Evolutionary conservation across 306 rosid species (phyloP).

Genomic region (Alnus rubra): DNA sequence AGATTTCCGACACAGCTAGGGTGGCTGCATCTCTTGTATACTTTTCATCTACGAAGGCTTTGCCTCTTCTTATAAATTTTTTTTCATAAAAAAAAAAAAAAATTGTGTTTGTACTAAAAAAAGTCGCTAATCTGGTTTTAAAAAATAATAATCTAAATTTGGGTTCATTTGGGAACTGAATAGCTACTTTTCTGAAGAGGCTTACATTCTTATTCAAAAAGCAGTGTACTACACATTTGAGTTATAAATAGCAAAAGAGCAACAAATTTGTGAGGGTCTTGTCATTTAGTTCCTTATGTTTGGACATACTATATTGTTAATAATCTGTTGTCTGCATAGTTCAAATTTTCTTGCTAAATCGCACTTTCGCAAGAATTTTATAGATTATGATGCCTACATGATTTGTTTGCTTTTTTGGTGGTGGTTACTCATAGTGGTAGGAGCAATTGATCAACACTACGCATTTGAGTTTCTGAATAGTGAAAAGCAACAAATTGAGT

Average conservation of each 20-base stretch:
- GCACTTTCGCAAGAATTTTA: background rate
- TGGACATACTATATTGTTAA: background rate
- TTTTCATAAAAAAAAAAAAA: no score
- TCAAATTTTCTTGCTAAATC: background rate
- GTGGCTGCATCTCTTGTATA: no score
- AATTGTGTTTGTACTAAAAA: background rate
- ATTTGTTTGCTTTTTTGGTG: constrained; percentile 2
- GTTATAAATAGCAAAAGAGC: background rate
- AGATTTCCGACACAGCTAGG: no score
- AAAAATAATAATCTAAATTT: background rate
- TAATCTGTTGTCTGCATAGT: background rate
- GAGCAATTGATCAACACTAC: background rate
- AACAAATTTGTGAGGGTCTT: background rate
- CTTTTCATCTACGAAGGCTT: no score
- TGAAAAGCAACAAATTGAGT: background rate
- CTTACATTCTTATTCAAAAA: background rate
- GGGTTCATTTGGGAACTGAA: background rate
- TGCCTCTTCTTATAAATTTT: no score
- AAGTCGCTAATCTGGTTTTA: background rate
- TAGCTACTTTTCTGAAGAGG: background rate
- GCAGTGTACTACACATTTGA: background rate
- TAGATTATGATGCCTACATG: background rate
- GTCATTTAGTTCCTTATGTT: background rate
- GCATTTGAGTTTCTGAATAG: background rate
- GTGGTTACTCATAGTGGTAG: background rate